phyloP scores from a whole-genome alignment of 257 asterid genomes.

The Leonotis leonurus region DNA sequence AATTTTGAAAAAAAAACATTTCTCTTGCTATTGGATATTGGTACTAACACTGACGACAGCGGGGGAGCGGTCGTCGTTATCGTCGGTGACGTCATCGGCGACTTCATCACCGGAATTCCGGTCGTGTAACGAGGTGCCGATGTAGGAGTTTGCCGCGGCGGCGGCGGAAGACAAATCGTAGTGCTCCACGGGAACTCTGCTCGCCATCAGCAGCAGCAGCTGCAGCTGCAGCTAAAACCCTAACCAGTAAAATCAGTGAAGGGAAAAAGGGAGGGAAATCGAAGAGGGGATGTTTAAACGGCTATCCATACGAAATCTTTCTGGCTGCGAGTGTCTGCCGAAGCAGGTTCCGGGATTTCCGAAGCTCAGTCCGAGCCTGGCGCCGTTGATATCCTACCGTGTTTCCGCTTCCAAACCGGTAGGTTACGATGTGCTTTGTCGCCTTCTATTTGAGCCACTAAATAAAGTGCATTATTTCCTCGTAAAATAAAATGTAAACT shows the following conservation, averaged over 20 bases:
- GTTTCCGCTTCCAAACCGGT: conserved; percentile 21
- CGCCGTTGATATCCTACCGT: conserved; percentile 15
- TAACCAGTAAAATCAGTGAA: conserved; percentile 3
- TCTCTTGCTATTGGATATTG: too few relatives aligned
- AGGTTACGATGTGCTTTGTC: neutral
- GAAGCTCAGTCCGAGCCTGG: conserved; percentile 45
- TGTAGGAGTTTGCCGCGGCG: conserved; percentile 51
- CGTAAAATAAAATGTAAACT: too few relatives aligned
- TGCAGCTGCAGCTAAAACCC: conserved; percentile 26
- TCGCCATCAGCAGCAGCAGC: conserved; percentile 40
- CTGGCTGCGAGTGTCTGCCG: neutral
- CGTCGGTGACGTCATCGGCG: conserved; percentile 49
- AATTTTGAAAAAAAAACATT: too few relatives aligned
- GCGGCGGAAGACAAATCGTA: conserved; percentile 55
- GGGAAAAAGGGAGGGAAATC: conserved; percentile 1
- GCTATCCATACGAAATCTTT: conserved; percentile 30
- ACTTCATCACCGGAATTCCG: conserved; percentile 64
- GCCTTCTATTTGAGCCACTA: neutral
- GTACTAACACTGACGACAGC: conserved; percentile 62
- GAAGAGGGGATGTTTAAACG: conserved; percentile 28
- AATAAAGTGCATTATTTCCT: too few relatives aligned
- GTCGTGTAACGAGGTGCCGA: conserved; percentile 71
- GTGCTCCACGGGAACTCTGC: conserved; percentile 77
- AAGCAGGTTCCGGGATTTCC: conserved; percentile 15
- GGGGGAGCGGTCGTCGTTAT: conserved; percentile 68